Evolutionary conservation across 176 grass and related monocot genomes (phyloP), one percentile per base, ranked within the genome.

Genomic region (Olyra latifolia): DNA sequence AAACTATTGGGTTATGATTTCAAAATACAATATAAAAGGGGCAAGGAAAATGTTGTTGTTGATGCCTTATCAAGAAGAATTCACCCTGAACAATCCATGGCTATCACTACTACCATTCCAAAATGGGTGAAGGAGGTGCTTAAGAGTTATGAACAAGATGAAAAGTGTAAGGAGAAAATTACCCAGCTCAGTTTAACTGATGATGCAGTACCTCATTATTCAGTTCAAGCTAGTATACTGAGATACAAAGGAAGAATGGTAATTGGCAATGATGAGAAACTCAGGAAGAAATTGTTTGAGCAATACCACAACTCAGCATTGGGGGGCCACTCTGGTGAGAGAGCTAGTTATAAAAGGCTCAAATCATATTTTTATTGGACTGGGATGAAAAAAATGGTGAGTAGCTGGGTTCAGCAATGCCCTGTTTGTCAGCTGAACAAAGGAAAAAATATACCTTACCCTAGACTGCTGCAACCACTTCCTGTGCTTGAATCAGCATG

Each of bases 181-280:
- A 2, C 1, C 4, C 4, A 4, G 0, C 1, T 0, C n/a, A 57
- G 0, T 57, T n/a, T 1, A 57, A 2, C 1, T 0, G 9, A 0
- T 0, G 2, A 0, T 0, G 1, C 8, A 5, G n/a, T 2, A 8
- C n/a, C 2, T n/a, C n/a, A n/a, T n/a, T n/a, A n/a, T n/a, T n/a
- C n/a, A n/a, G n/a, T n/a, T n/a, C n/a, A n/a, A n/a, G n/a, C n/a
- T n/a, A n/a, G n/a, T n/a, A n/a, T n/a, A n/a, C 0, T 23, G 32
- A 57, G 20, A 8, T 57, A 57, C n/a, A 57, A 57, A 0, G n/a
- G 8, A 5, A 23, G 2, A 57, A 24, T 57, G 3, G 54, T 57
- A 0, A 57, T 57, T 24, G 54, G 54, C 32, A 35, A 35, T 35
- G 32, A 35, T 35, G 32, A 35, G 32, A 4, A 2, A 35, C 32